Base-by-base conservation (phyloP, 345 rosid species). In the Lenwebbia sp. region DNA sequence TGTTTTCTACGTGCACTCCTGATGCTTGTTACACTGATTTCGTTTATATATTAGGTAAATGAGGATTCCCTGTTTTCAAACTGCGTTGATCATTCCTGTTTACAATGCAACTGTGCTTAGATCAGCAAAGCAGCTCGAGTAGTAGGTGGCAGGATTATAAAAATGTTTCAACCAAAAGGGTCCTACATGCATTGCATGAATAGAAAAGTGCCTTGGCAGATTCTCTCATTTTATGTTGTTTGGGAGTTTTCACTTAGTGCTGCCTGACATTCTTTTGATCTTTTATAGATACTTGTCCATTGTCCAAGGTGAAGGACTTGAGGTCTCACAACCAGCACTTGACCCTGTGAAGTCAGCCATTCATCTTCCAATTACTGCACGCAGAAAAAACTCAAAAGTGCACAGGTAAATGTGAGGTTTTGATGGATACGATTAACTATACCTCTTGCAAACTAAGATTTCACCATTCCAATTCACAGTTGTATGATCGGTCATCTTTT, bases 301-400 rank as follows among this genome's bases (percentile, higher is more conserved):
- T 83, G 91, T 94, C 83, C 90, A 92, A 89, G 92, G 92, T 3
- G 97, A 97, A 83, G 96, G 99, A 9, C 94, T 97, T 51, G 94
- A 97, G 90, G 93, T 97, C 91, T 96, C 99, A 23, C 99, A 97
- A 85, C 98, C 99, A 1, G 98, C 99, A 55, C 97, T 97, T 15
- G 99, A 97, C 90, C 93, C 94, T 84, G 86, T 85, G 14, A 92
- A 95, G 89, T 95, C 99, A 30, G 93, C 91, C 49, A 90, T 96
- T 51, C 96, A 96, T 89, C 96, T 94, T 88, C 96, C 86, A 50
- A 93, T 97, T 83, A 97, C 98, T 21, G 93, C 93, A 82, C 98
- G 97, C 50, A 85, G 54, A 57, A 87, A 88, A 75, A 92, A 91
- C 15, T 91, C 90, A 53, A 92, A 82, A 85, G 88, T 93, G 54